Evolutionary conservation across 352 stramenopile species (phyloP), one percentile per base, ranked within the genome.

Genomic region (Globisporangium abappressorium): DNA sequence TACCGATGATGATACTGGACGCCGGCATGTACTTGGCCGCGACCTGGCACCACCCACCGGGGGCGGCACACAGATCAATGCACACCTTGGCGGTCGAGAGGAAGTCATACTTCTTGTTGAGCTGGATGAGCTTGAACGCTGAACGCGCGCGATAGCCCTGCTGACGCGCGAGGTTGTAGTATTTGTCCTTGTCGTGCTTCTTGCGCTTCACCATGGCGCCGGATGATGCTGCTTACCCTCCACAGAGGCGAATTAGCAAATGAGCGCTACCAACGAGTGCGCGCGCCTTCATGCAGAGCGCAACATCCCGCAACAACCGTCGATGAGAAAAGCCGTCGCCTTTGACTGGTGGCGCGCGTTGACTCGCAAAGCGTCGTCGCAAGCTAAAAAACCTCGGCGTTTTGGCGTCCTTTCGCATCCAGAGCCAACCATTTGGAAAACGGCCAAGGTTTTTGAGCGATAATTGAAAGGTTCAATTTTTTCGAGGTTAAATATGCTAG

Each of bases 111-210:
- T 99, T 99, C 75, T 98, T 98, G 87, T 99, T 99, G 61, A 99
- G 97, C 84, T 98, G 94, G 76, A 99, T 98, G 43, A 99, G 89
- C 89, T 99, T 99, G 87, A 99, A 99, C 24, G 98, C 98, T 7
- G 97, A 98, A 60, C 98, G 96, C 28, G 97, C 97, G 73, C 98
- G 93, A 80, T 99, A 99, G 20, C 98, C 98, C 87, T 99, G 97
- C 82, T 99, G 97, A 59, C 98, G 97, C 12, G 97, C 97, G 62
- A 99, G 80, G 76, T 98, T 97, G 82, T 99, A 99, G 84, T 99
- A 99, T 81, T 99, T 99, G 83, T 99, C 98, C 82, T 98, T 98
- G 75, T 99, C 96, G 82, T 96, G 90, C 89, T 99, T 99, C 78
- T 98, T 99, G 73, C 95, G 82, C 81, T 99, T 99, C 53, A 97